A percentile compares a stretch with the other conserved stretches of the same genome.
phyloP scores from a whole-genome alignment of 495 filamentous ascomycete genomes.

The Penicillium dipodomyicola region DNA sequence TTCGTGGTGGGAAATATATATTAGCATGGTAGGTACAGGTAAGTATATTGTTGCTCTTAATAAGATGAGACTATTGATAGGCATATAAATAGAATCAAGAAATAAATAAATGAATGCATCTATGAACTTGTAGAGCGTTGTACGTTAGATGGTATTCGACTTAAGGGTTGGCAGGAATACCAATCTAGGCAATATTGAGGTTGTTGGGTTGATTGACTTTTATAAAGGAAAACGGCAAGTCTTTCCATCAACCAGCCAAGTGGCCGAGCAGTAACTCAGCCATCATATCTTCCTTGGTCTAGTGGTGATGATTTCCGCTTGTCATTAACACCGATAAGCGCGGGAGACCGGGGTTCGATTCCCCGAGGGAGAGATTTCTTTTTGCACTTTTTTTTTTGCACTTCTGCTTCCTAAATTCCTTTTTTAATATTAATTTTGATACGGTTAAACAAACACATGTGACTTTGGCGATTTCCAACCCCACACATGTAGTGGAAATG shows the following conservation, averaged over 20 bases:
- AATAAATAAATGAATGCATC: not conserved
- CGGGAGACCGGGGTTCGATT: constrained; percentile 55
- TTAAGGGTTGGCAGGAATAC: not conserved
- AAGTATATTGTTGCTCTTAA: not conserved
- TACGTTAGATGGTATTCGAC: not conserved
- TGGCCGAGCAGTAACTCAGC: constrained; percentile 29
- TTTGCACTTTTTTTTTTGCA: not conserved
- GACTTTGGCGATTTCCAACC: too few relatives aligned
- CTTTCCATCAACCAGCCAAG: constrained; percentile 22
- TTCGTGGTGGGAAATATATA: not conserved
- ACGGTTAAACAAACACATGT: too few relatives aligned
- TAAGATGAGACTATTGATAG: not conserved
- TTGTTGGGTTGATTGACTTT: too few relatives aligned
- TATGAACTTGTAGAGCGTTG: not conserved
- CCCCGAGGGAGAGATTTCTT: constrained; percentile 44
- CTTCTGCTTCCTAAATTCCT: too few relatives aligned
- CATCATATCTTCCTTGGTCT: constrained; percentile 37
- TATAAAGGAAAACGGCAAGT: too few relatives aligned
- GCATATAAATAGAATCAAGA: not conserved
- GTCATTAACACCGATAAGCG: constrained; percentile 38
- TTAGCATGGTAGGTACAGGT: not conserved
- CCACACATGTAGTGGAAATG: not conserved
- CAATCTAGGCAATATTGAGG: too few relatives aligned
- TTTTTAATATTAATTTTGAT: too few relatives aligned
- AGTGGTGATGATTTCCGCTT: constrained; percentile 57